Evolutionary conservation across 805 yeast genomes (phyloP).

Genomic region (Kodamaea nitidulidarum): DNA sequence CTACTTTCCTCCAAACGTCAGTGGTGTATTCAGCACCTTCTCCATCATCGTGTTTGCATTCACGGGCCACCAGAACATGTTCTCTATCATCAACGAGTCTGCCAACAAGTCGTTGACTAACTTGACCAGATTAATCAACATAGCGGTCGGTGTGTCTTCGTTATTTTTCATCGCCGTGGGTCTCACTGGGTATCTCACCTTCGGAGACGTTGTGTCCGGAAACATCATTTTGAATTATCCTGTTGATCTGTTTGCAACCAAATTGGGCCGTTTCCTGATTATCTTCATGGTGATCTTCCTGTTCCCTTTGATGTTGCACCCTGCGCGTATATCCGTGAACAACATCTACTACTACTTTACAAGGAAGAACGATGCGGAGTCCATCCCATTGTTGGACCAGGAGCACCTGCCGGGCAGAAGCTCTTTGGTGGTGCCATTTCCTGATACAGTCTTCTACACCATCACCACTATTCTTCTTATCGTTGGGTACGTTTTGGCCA

Average conservation of each 20-base stretch:
- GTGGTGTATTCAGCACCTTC: constrained; percentile 58
- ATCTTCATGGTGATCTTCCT: constrained; percentile 76
- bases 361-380: constrained; percentile 24
- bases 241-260: constrained; percentile 50
- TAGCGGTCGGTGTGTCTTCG: constrained; percentile 59
- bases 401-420: constrained; percentile 7
- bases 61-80: constrained; percentile 96
- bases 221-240: constrained; percentile 80
- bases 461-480: constrained; percentile 37
- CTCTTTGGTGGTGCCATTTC: constrained; percentile 26
- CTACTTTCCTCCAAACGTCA: constrained; percentile 39
- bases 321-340: constrained; percentile 77
- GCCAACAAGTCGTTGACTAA: constrained; percentile 46
- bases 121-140: constrained; percentile 44
- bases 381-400: constrained; percentile 13
- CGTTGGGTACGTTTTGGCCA: constrained; percentile 59
- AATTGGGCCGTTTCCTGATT: constrained; percentile 76
- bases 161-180: constrained; percentile 69
- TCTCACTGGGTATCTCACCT: constrained; percentile 76
- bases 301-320: constrained; percentile 89
- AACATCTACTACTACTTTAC: constrained; percentile 52
- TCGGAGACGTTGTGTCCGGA: constrained; percentile 75
- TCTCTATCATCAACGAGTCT: constrained; percentile 81
- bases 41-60: constrained; percentile 94
- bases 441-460: constrained; percentile 20